Evolutionary conservation across 2,329 filamentous ascomycete species (phyloP), one percentile per base, ranked within the genome.

Genomic region (Talaromyces piceae): DNA sequence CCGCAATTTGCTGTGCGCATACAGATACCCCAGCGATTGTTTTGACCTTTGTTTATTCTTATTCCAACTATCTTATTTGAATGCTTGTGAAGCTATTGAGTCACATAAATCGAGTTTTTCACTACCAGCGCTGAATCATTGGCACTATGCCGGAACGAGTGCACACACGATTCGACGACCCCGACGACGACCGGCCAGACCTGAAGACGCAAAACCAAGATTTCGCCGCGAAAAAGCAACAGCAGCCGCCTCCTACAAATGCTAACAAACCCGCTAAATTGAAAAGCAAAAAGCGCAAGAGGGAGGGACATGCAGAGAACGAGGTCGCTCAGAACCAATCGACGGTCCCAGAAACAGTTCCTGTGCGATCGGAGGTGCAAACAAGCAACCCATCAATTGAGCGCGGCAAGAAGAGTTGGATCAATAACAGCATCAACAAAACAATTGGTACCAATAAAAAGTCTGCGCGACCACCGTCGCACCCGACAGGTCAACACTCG

Each of bases 81-180:
- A n/a, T n/a, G n/a, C n/a, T n/a, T n/a, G n/a, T n/a, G n/a, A n/a
- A n/a, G n/a, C n/a, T n/a, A n/a, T n/a, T n/a, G n/a, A n/a, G n/a
- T n/a, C n/a, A n/a, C n/a, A 41, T 16, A 4, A 22, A 41, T 41
- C 23, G 31, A 18, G 12, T 41, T 22, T 25, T 25, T 25, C n/a
- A 4, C 16, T 30, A 7, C 23, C 18, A 18, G 13, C 2, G 7
- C 5, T 18, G n/a, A 6, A n/a, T 25, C 22, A 13, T 5, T 41
- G 13, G 22, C 39, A 25, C 2, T 20, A 74, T 74, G 72, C 69
- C 71, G 25, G 69, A 73, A 60, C 65, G 67, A 56, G 63, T 72
- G 9, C 66, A 66, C 52, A 69, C 61, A 12, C 63, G 63, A 28
- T 73, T 74, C 54, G 62, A 59, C 22, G 65, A 63, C 49, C 60